These are phyloP conservation scores for Psilocybe cyanescens DNA, from an alignment of 768 basidiomycete species.

Conservation along the genomic window DNA sequence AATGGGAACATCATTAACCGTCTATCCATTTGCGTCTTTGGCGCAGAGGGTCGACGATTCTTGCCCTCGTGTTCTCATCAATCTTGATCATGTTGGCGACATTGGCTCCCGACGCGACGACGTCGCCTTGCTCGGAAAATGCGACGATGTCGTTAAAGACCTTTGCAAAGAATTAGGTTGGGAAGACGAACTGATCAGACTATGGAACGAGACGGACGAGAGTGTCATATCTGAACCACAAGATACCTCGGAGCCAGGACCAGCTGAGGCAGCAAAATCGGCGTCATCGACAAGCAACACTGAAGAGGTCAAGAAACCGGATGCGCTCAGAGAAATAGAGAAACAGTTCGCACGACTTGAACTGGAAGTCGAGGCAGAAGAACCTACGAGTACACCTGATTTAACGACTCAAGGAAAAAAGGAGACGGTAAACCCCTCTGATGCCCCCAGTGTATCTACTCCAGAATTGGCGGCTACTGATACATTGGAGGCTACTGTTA, in stretches of 20 bases:
- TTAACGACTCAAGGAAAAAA: not conserved
- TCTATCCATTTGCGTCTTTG: constrained; percentile 87
- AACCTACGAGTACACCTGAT: not conserved
- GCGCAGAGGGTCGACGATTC: constrained; percentile 52
- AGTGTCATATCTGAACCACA: constrained; percentile 23
- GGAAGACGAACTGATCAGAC: constrained; percentile 59
- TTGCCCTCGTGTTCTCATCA: constrained; percentile 88
- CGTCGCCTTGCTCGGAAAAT: constrained; percentile 67
- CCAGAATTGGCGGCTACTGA: not conserved
- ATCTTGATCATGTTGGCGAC: constrained; percentile 80
- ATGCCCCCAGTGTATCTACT: not conserved
- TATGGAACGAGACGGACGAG: constrained; percentile 56
- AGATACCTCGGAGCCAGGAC: not conserved
- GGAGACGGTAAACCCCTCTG: not conserved
- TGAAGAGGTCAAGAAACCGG: constrained; percentile 17
- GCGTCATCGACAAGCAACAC: not conserved
- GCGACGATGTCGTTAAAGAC: constrained; percentile 67
- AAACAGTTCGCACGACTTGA: constrained; percentile 22
- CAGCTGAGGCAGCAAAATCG: not conserved
- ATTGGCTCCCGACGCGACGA: constrained; percentile 59
- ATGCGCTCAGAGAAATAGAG: constrained; percentile 21
- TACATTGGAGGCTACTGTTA: not conserved
- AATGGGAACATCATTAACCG: constrained; percentile 88
- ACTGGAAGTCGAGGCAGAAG: constrained; percentile 11
- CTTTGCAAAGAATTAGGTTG: constrained; percentile 76